phyloP scores from a whole-genome alignment of 2,329 filamentous ascomycete genomes.

The Diaporthe citri region DNA sequence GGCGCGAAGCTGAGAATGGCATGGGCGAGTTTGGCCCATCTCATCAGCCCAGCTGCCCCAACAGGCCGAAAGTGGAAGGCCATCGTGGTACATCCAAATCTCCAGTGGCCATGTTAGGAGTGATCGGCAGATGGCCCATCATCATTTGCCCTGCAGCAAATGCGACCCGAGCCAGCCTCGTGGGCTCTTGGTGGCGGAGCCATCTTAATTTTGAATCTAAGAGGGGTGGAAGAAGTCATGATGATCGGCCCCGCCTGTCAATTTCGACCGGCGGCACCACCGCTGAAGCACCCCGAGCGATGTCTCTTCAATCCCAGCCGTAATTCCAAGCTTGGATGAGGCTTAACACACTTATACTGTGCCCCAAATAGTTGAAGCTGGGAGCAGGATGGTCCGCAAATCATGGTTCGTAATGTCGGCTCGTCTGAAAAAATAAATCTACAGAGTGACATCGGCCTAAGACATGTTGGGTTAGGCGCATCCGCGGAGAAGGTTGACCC shows the following conservation, averaged over 20 bases:
- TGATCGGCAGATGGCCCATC: conserved; percentile 33
- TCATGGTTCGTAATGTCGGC: conserved; percentile 5
- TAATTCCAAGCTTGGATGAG: not conserved
- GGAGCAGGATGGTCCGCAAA: conserved; percentile 5
- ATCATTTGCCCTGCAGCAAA: conserved; percentile 30
- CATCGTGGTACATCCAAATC: conserved; percentile 33
- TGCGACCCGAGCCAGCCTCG: conserved; percentile 31
- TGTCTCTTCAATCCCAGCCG: not conserved
- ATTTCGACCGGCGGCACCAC: conserved; percentile 31
- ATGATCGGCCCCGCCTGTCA: conserved; percentile 28
- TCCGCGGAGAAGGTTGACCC: not conserved
- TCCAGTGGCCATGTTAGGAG: conserved; percentile 30
- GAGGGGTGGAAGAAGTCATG: not conserved
- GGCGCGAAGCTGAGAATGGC: conserved; percentile 30
- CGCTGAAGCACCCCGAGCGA: not conserved
- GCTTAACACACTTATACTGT: not conserved
- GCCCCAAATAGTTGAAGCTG: not conserved
- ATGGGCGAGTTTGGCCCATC: conserved; percentile 1
- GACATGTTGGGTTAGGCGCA: not conserved
- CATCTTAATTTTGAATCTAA: not conserved
- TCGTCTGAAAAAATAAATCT: not conserved
- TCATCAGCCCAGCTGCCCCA: conserved; percentile 9
- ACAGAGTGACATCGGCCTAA: not conserved
- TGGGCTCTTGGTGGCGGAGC: conserved; percentile 17
- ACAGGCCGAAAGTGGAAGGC: conserved; percentile 27